Conservation (phyloP, 352 stramenopile genomes). For the Phytophthora europaea region DNA sequence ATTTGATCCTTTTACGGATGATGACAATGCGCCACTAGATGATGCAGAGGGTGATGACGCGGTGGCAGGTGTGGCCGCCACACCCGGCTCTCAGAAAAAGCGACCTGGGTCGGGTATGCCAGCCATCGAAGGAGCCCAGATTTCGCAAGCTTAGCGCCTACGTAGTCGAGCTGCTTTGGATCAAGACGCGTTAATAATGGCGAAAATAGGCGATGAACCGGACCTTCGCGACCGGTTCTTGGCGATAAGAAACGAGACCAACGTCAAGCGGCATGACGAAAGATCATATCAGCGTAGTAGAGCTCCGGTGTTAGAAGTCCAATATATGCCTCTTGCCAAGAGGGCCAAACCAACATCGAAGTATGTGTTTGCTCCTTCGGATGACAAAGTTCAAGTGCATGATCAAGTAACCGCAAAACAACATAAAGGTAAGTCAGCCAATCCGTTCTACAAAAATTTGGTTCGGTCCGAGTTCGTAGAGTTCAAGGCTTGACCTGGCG, state of each 20-base stretch:
- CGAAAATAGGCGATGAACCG: constrained; percentile 7
- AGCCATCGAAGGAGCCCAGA: neutral
- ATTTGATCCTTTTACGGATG: constrained; percentile 9
- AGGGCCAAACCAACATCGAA: constrained; percentile 8
- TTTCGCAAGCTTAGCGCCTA: neutral
- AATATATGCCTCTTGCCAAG: neutral
- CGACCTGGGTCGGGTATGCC: neutral
- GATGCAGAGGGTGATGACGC: neutral
- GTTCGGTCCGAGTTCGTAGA: constrained; percentile 13
- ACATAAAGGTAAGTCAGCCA: constrained; percentile 17
- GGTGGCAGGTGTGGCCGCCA: neutral
- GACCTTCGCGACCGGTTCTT: constrained; percentile 11
- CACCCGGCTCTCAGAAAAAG: neutral
- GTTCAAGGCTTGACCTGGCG: constrained; percentile 9
- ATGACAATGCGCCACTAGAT: constrained; percentile 5
- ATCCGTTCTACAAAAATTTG: constrained; percentile 6
- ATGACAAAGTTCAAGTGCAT: constrained; percentile 10
- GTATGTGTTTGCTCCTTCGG: constrained; percentile 9
- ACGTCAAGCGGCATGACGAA: neutral
- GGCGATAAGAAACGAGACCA: neutral
- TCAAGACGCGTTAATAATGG: constrained; percentile 10
- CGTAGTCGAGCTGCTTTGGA: neutral
- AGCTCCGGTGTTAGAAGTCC: too few species aligned
- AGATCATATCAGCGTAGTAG: neutral
- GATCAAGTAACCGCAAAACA: constrained; percentile 1